phyloP scores from a whole-genome alignment of 805 yeast genomes.

The Saccharomycopsis sp. region DNA sequence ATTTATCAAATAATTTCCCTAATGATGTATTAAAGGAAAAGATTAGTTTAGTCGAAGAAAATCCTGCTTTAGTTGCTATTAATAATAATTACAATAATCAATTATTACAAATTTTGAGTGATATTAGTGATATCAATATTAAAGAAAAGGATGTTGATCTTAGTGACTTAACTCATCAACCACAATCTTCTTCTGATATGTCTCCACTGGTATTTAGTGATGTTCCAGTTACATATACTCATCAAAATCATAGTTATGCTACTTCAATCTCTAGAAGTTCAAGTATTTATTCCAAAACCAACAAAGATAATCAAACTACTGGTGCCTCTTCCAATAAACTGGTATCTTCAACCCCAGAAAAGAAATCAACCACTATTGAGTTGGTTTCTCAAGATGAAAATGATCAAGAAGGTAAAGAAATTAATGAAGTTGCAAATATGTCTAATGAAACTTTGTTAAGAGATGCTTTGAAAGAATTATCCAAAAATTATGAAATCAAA shows the following conservation, averaged over 20 bases:
- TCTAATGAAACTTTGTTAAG: background rate
- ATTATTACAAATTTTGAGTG: background rate
- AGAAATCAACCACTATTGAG: background rate
- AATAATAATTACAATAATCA: slow-evolving; percentile 2
- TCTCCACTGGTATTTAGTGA: slow-evolving; percentile 14
- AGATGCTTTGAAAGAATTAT: background rate
- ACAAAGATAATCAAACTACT: background rate
- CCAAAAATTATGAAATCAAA: too few species aligned
- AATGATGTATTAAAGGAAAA: slow-evolving; percentile 14
- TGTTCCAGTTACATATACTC: slow-evolving; percentile 11
- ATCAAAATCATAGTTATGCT: slow-evolving; percentile 15
- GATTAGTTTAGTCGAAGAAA: slow-evolving; percentile 2
- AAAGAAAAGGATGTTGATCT: too few species aligned
- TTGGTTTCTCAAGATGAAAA: background rate
- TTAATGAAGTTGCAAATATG: background rate
- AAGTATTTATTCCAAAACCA: slow-evolving; percentile 12
- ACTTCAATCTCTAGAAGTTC: slow-evolving; percentile 15
- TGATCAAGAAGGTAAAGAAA: background rate
- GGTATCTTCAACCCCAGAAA: slow-evolving; percentile 3
- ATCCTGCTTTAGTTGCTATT: slow-evolving; percentile 2
- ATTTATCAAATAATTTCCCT: slow-evolving; percentile 11
- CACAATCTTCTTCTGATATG: slow-evolving; percentile 4
- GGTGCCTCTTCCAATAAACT: too few species aligned
- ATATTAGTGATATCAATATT: slow-evolving; percentile 8
- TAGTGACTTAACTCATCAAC: slow-evolving; percentile 9